phyloP scores from a whole-genome alignment of 1,284 basidiomycete species.

The Ustilago shanxiensis region DNA sequence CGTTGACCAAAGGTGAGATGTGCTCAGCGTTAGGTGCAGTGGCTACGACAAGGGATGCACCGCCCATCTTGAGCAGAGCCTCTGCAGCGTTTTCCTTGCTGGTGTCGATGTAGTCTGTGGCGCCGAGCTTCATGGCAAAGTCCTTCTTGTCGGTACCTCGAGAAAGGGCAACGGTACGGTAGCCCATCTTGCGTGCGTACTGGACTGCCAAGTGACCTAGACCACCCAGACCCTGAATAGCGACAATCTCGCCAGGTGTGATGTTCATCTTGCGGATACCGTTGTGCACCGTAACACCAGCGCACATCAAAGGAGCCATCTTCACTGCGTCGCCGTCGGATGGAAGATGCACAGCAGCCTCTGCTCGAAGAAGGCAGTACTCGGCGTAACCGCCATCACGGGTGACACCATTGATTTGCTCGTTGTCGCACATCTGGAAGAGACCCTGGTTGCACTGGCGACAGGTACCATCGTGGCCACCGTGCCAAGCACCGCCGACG shows the following conservation, averaged over 20 bases:
- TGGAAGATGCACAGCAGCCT: slow-evolving; percentile 69
- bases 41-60: slow-evolving; percentile 69
- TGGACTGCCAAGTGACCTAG: slow-evolving; percentile 71
- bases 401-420: slow-evolving; percentile 57
- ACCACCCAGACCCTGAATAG: slow-evolving; percentile 71
- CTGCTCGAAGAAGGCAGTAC: slow-evolving; percentile 60
- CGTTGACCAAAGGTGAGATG: slow-evolving; percentile 66
- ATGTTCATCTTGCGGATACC: slow-evolving; percentile 70
- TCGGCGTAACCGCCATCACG: slow-evolving; percentile 59
- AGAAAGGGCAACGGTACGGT: slow-evolving; percentile 70
- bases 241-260: slow-evolving; percentile 68
- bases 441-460: slow-evolving; percentile 64
- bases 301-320: slow-evolving; percentile 72
- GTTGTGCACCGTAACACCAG: slow-evolving; percentile 71
- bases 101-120: slow-evolving; percentile 69
- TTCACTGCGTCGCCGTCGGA: slow-evolving; percentile 70
- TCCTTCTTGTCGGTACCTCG: slow-evolving; percentile 38
- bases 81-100: slow-evolving; percentile 63
- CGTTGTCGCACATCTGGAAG: slow-evolving; percentile 59
- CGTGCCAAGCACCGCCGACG: slow-evolving; percentile 67
- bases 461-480: slow-evolving; percentile 61
- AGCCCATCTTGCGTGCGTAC: slow-evolving; percentile 70
- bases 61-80: slow-evolving; percentile 71
- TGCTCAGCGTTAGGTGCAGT: slow-evolving; percentile 70
- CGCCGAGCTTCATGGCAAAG: slow-evolving; percentile 70